Evolutionary conservation across 23 red algal genomes (phyloP).

Genomic region (Gracilaria gracilis): DNA sequence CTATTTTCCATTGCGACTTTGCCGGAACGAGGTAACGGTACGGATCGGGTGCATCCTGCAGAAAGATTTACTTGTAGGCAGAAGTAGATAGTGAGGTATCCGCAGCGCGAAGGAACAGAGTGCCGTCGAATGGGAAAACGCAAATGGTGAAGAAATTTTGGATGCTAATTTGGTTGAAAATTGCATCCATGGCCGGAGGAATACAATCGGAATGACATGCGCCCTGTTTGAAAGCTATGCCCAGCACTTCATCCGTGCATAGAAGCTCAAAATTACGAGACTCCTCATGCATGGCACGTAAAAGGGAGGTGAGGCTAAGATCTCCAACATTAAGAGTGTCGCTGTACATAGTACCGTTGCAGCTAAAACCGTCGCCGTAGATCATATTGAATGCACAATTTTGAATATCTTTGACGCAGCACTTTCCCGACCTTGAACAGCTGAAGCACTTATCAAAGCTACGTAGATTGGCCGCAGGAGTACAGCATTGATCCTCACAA

Average conservation of each 20-base stretch:
- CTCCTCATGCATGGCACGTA: conserved; percentile 65
- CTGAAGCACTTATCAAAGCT: conserved; percentile 42
- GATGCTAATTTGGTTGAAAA: conserved; percentile 66
- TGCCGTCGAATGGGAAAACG: conserved; percentile 56
- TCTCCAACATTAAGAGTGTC: conserved; percentile 28
- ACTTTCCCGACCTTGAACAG: conserved; percentile 46
- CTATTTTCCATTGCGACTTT: conserved; percentile 43
- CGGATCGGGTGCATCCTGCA: conserved; percentile 21
- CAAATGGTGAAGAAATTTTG: conserved; percentile 64
- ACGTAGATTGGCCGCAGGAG: conserved; percentile 12
- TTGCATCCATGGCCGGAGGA: conserved; percentile 59
- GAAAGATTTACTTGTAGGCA: conserved; percentile 37
- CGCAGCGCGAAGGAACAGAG: conserved; percentile 49
- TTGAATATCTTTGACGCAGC: conserved; percentile 40
- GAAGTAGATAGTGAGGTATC: conserved; percentile 27
- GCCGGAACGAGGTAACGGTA: conserved; percentile 38
- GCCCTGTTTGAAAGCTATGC: conserved; percentile 61
- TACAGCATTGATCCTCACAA: conserved; percentile 40
- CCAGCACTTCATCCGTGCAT: conserved; percentile 62
- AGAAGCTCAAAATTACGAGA: conserved; percentile 43
- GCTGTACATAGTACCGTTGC: conserved; percentile 61
- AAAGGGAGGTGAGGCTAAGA: conserved; percentile 14
- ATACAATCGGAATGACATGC: conserved; percentile 61
- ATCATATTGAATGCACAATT: conserved; percentile 64
- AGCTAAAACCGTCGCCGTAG: conserved; percentile 48